A percentile compares a stretch with the other conserved stretches of the same genome.
Evolutionary conservation across 257 asterid species (phyloP).

Genomic region (Solanum bulbocastanum): DNA sequence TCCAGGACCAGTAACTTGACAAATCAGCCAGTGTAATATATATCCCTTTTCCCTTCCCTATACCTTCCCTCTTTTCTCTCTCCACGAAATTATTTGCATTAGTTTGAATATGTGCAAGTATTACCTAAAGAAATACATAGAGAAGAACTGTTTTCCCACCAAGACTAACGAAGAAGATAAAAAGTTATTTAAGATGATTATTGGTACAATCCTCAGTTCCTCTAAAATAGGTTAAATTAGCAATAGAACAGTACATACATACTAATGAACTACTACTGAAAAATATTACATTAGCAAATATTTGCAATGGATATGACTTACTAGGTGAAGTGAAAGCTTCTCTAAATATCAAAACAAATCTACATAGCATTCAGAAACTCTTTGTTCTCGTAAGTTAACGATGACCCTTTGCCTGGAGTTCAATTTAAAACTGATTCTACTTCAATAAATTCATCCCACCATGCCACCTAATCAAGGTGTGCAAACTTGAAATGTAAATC

Average conservation of each 20-base stretch:
- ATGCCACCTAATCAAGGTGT: not conserved
- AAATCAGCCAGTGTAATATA: not conserved
- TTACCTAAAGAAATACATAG: not conserved
- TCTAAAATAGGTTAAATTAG: not conserved
- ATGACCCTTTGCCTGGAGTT: not conserved
- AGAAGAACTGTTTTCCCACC: not conserved
- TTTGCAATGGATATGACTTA: not conserved
- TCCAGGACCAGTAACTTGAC: not conserved
- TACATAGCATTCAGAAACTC: not conserved
- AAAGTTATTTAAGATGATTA: not conserved
- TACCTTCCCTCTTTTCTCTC: not conserved
- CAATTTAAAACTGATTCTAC: not conserved
- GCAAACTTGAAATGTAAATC: not conserved
- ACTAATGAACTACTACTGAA: not conserved
- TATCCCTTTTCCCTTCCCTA: not conserved
- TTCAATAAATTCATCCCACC: not conserved
- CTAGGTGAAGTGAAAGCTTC: not conserved
- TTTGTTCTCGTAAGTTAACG: not conserved
- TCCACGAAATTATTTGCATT: not conserved
- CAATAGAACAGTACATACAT: not conserved
- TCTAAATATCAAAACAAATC: not conserved
- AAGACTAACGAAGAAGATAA: not conserved
- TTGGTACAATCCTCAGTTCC: not conserved
- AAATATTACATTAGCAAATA: not conserved
- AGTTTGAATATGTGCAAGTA: not conserved